Percentiles rank a stretch among this genome's conserved stretches.
phyloP scores from a whole-genome alignment of 2,329 filamentous ascomycete genomes.

The Exophiala mesophila region DNA sequence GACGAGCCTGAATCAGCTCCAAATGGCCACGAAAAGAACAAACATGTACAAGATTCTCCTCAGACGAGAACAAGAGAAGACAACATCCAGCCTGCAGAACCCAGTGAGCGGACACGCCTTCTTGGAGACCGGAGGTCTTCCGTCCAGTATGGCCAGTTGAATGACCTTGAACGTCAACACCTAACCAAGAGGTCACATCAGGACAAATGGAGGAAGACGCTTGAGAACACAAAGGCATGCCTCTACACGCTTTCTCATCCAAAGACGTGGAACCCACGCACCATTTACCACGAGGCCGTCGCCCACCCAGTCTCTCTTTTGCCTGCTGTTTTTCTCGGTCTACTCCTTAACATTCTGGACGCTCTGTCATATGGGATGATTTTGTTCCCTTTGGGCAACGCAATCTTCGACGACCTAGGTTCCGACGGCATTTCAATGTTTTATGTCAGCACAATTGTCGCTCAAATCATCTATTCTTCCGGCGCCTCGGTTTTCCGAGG shows the following conservation, averaged over 20 bases:
- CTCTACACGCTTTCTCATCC: constrained; percentile 48
- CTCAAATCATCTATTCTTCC: constrained; percentile 81
- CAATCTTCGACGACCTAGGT: constrained; percentile 78
- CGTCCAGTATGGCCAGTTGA: constrained; percentile 14
- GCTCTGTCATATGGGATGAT: constrained; percentile 96
- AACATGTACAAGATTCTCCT: constrained; percentile 1
- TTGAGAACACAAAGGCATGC: constrained; percentile 11
- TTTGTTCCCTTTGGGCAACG: constrained; percentile 82
- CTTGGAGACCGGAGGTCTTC: constrained; percentile 22
- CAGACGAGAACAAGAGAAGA: constrained; percentile 1
- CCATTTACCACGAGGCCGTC: constrained; percentile 60
- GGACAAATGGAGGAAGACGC: constrained; percentile 8
- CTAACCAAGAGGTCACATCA: constrained; percentile 3
- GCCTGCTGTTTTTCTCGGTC: constrained; percentile 80
- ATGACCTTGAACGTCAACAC: constrained; percentile 30
- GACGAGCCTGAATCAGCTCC: constrained; percentile 23
- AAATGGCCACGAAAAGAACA: constrained; percentile 19
- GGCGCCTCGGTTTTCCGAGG: constrained; percentile 84
- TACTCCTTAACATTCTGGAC: constrained; percentile 89
- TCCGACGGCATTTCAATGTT: constrained; percentile 97
- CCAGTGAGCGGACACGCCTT: constrained; percentile 24
- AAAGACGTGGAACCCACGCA: constrained; percentile 65
- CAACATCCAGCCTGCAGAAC: constrained; percentile 16
- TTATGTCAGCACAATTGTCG: constrained; percentile 94
- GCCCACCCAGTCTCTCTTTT: constrained; percentile 66